Percentiles rank a stretch among this genome's conserved stretches.
Conservation (phyloP, 176 grass and related monocot species). For the Cocos nucifera region DNA sequence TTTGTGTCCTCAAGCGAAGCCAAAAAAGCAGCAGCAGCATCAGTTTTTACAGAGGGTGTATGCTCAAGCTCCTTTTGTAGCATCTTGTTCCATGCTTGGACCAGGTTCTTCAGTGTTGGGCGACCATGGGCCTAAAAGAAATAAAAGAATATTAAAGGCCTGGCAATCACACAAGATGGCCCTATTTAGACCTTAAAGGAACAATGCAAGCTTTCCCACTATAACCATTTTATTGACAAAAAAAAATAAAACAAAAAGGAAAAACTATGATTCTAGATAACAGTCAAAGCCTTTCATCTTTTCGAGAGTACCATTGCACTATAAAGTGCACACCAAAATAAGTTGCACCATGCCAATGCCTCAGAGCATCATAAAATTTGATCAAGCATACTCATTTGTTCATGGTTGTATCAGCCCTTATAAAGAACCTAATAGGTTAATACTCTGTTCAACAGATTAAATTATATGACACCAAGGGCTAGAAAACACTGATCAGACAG, state of each 20-base stretch:
- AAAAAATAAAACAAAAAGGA: not conserved
- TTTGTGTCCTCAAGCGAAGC: conserved; percentile 94
- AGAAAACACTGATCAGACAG: too few relatives aligned
- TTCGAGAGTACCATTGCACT: too few relatives aligned
- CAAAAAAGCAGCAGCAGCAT: conserved; percentile 93
- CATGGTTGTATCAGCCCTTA: too few relatives aligned
- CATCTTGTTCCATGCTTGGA: conserved; percentile 93
- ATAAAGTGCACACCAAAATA: too few relatives aligned
- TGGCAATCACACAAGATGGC: too few relatives aligned
- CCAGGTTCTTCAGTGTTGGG: conserved; percentile 69
- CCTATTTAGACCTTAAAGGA: conserved; percentile 13
- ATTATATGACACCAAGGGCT: too few relatives aligned
- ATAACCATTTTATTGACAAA: not conserved
- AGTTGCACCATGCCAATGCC: too few relatives aligned
- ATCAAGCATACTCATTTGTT: too few relatives aligned
- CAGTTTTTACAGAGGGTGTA: conserved; percentile 73
- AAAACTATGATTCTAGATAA: not conserved
- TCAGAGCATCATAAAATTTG: too few relatives aligned
- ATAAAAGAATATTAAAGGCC: conserved; percentile 2
- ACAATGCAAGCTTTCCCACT: not conserved
- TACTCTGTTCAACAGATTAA: too few relatives aligned
- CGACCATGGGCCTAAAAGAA: conserved; percentile 80
- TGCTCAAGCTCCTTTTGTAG: conserved; percentile 88
- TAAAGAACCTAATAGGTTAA: too few relatives aligned
- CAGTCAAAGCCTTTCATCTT: too few relatives aligned